A percentile compares a stretch with the other conserved stretches of the same genome.
Conservation (phyloP, 441 rosid species). For the Adansonia grandidieri region DNA sequence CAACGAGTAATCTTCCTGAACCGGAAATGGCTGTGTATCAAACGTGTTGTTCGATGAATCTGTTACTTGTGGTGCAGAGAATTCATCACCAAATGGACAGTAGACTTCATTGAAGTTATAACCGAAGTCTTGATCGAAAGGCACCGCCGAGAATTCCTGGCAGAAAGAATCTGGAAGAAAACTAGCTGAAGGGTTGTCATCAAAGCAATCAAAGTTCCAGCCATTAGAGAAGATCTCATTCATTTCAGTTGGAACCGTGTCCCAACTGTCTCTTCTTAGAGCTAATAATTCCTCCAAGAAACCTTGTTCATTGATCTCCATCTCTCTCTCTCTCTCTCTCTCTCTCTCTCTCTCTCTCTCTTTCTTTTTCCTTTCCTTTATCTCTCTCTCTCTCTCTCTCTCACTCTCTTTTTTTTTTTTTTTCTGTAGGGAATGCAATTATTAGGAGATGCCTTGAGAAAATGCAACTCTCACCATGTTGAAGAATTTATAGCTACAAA, state of each 20-base stretch:
- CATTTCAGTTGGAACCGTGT: constrained; percentile 43
- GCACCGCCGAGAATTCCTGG: constrained; percentile 30
- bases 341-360: too few species aligned
- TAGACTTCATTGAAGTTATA: constrained; percentile 42
- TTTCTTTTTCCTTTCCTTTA: neutral
- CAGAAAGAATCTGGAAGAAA: constrained; percentile 35
- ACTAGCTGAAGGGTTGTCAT: constrained; percentile 20
- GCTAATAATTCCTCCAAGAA: constrained; percentile 49
- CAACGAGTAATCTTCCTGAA: constrained; percentile 45
- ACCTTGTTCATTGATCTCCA: constrained; percentile 50
- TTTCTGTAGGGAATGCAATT: constrained; percentile 25
- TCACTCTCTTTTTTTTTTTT: neutral
- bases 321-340: constrained; percentile 14
- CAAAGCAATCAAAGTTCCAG: constrained; percentile 38
- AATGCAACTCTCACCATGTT: constrained; percentile 38
- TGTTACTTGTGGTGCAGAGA: constrained; percentile 43
- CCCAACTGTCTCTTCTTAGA: constrained; percentile 44
- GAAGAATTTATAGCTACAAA: constrained; percentile 38
- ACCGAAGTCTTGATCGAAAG: constrained; percentile 36
- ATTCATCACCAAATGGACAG: constrained; percentile 42
- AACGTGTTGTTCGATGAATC: constrained; percentile 51
- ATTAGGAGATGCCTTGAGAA: constrained; percentile 41
- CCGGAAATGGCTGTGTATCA: constrained; percentile 46
- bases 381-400: too few species aligned
- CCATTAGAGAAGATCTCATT: constrained; percentile 38